phyloP scores from a whole-genome alignment of 148 eudicot species.

The Vaccinium corymbosum region DNA sequence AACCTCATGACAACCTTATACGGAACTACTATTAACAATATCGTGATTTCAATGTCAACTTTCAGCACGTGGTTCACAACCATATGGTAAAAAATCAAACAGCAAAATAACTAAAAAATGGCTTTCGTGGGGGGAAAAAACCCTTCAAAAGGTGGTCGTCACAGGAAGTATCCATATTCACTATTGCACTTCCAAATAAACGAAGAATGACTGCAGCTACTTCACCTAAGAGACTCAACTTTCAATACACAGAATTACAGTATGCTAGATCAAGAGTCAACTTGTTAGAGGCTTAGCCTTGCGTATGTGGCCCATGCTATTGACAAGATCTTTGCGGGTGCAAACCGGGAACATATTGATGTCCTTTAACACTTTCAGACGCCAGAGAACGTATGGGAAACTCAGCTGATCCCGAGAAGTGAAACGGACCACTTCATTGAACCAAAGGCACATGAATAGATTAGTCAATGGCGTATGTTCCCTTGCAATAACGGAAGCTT shows the following conservation, averaged over 20 bases:
- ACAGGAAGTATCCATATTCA: background rate
- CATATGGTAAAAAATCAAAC: background rate
- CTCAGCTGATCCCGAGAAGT: conserved; percentile 96
- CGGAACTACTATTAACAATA: background rate
- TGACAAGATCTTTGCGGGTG: conserved; percentile 95
- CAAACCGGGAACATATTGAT: conserved; percentile 93
- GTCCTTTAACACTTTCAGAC: conserved; percentile 57
- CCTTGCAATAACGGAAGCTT: conserved; percentile 86
- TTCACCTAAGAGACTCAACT: background rate
- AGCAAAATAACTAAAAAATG: background rate
- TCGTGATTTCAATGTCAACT: background rate
- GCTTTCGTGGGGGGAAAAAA: background rate
- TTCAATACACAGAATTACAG: background rate
- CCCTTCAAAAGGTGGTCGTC: background rate
- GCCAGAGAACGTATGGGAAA: conserved; percentile 89
- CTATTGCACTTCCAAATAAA: background rate
- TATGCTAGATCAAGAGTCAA: conserved; percentile 5
- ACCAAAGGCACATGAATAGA: conserved; percentile 92
- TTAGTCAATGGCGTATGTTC: conserved; percentile 79
- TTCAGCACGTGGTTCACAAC: background rate
- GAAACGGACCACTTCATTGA: conserved; percentile 95
- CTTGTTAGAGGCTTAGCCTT: conserved; percentile 77
- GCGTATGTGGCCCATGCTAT: conserved; percentile 93
- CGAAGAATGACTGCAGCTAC: background rate
- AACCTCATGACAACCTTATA: background rate